Conservation (phyloP, 768 basidiomycete species). For the Coprinellus micaceus region DNA sequence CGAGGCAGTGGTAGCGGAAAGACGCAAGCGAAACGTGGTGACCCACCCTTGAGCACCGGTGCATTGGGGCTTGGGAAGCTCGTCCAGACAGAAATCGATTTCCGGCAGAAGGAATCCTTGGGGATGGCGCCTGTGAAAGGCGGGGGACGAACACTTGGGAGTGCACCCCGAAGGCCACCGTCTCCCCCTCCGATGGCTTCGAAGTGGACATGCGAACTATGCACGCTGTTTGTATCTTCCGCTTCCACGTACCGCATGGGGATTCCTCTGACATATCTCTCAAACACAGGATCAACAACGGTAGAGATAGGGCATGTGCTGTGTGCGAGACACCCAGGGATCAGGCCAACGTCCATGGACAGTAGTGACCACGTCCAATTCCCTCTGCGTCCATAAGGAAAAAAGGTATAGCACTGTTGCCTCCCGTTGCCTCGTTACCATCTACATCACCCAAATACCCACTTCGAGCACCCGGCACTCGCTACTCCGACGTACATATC, state of each 20-base stretch:
- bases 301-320: conserved; percentile 55
- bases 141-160: conserved; percentile 22
- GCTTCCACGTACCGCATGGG: conserved; percentile 4
- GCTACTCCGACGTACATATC: too few relatives aligned
- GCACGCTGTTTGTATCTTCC: conserved; percentile 54
- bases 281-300: conserved; percentile 44
- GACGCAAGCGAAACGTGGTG: neutral
- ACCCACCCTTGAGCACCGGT: too few relatives aligned
- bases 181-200: neutral
- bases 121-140: conserved; percentile 36
- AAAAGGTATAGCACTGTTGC: too few relatives aligned
- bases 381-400: too few relatives aligned
- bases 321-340: conserved; percentile 54
- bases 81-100: conserved; percentile 41
- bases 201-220: conserved; percentile 54
- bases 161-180: neutral
- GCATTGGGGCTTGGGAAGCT: conserved; percentile 33
- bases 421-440: too few relatives aligned
- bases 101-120: conserved; percentile 41
- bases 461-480: too few relatives aligned
- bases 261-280: conserved; percentile 4
- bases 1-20: neutral
- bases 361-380: too few relatives aligned
- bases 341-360: conserved; percentile 17
- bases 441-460: too few relatives aligned